Evolutionary conservation across 495 filamentous ascomycete genomes (phyloP).

Genomic region (Bacidia gigantensis): DNA sequence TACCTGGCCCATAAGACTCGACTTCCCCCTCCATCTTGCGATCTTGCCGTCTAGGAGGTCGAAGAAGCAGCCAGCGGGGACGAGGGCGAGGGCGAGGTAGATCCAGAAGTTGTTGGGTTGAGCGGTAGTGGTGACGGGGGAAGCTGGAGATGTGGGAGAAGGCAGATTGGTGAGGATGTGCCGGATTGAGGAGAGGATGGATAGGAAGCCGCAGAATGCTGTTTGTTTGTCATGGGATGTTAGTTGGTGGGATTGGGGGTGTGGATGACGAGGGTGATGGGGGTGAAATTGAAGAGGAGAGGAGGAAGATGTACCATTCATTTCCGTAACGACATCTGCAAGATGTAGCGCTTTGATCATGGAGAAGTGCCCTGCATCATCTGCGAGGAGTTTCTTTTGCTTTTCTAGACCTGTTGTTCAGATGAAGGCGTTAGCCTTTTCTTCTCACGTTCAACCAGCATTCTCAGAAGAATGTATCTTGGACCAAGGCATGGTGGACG

Average conservation of each 20-base stretch:
- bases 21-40: slow-evolving; percentile 89
- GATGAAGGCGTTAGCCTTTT: not conserved
- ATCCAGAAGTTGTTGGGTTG: slow-evolving; percentile 28
- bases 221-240: not conserved
- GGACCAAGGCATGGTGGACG: slow-evolving; percentile 1
- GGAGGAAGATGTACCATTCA: slow-evolving; percentile 55
- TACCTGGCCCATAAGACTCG: slow-evolving; percentile 93
- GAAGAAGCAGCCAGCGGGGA: slow-evolving; percentile 92
- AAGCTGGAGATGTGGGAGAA: slow-evolving; percentile 87
- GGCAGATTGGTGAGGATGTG: slow-evolving; percentile 61
- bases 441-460: too few species aligned
- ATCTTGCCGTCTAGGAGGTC: slow-evolving; percentile 98
- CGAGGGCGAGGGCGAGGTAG: slow-evolving; percentile 71
- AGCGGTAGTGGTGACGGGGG: slow-evolving; percentile 39
- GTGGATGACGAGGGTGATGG: not conserved
- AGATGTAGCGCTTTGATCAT: slow-evolving; percentile 78
- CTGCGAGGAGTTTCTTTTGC: slow-evolving; percentile 69
- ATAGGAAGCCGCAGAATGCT: slow-evolving; percentile 63
- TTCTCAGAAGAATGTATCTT: too few species aligned
- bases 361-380: slow-evolving; percentile 66
- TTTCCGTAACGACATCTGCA: slow-evolving; percentile 86
- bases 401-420: slow-evolving; percentile 53
- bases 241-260: not conserved
- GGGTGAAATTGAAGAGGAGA: not conserved
- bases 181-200: slow-evolving; percentile 87